Percentiles rank a stretch among this genome's conserved stretches.
Conservation (phyloP, 768 basidiomycete species). For the Mycena belliarum region DNA sequence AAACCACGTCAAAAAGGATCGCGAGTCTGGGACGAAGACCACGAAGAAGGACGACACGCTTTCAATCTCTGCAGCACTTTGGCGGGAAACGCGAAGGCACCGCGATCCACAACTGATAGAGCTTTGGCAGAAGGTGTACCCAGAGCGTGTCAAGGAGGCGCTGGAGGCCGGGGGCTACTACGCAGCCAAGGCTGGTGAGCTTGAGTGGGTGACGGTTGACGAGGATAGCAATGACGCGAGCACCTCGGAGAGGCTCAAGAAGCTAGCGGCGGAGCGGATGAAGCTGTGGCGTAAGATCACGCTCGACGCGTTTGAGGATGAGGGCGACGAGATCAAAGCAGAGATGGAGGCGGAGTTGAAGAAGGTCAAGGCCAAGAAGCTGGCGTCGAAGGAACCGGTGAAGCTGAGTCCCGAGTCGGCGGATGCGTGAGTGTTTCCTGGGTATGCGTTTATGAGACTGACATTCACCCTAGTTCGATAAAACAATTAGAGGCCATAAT, state of each 20-base stretch:
- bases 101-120: slow-evolving; percentile 8
- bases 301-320: neutral
- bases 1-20: neutral
- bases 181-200: neutral
- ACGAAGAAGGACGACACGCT: neutral
- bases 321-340: neutral
- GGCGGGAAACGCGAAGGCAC: neutral
- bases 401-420: neutral
- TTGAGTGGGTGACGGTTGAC: neutral
- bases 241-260: neutral
- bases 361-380: neutral
- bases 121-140: neutral
- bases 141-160: neutral
- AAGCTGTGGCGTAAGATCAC: neutral
- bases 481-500: neutral
- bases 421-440: neutral
- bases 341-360: neutral
- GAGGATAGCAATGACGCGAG: neutral
- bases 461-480: neutral
- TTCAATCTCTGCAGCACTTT: neutral
- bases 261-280: neutral
- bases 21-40: neutral
- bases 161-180: neutral
- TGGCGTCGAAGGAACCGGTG: neutral
- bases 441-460: neutral